These are phyloP conservation scores for Wallacemonas sp. DNA, from an alignment of 208 protist species.

Conservation along the genomic window DNA sequence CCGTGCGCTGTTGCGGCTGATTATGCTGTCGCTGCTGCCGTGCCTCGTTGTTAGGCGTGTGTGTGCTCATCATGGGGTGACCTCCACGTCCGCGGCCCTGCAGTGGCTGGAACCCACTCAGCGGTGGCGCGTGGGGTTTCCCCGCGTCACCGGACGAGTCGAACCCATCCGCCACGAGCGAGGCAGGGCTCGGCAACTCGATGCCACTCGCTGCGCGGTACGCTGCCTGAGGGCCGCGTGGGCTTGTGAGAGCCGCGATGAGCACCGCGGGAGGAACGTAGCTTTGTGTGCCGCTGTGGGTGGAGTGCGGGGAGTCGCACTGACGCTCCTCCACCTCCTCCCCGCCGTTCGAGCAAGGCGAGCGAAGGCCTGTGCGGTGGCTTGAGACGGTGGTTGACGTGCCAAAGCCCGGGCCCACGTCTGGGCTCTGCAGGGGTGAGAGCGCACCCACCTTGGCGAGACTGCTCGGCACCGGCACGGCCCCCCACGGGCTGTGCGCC, in stretches of 20 bases:
- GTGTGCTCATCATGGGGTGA: not conserved
- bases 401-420: not conserved
- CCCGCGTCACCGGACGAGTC: no score
- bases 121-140: not conserved
- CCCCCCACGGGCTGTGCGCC: not conserved
- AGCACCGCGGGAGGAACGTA: not conserved
- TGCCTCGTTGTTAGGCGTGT: not conserved
- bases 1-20: not conserved
- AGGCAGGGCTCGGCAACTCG: no score
- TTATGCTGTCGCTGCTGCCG: not conserved
- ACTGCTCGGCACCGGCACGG: constrained; percentile 1
- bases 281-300: not conserved
- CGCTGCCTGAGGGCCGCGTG: no score
- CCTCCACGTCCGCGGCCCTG: constrained; percentile 1
- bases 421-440: not conserved
- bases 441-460: not conserved
- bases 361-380: not conserved
- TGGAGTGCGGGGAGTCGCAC: not conserved
- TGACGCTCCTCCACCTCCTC: not conserved
- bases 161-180: no score
- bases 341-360: not conserved
- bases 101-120: constrained; percentile 5
- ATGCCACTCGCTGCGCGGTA: not conserved
- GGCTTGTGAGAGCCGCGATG: not conserved
- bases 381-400: not conserved